phyloP scores from a whole-genome alignment of 192 early-diverging fungal species.

The Entrophospora sp. region DNA sequence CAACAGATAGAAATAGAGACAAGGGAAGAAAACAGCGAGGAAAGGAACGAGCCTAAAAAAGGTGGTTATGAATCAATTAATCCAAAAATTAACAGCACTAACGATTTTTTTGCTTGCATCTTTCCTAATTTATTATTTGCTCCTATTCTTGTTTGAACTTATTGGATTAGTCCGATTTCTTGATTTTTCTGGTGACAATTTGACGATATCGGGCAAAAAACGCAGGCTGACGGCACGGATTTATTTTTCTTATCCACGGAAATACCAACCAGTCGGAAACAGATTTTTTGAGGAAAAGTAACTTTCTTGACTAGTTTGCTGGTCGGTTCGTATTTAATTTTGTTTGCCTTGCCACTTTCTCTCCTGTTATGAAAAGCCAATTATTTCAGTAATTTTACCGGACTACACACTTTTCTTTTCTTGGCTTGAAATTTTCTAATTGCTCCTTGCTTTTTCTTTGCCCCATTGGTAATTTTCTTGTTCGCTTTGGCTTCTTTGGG shows the following conservation, averaged over 20 bases:
- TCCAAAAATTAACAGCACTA: background rate
- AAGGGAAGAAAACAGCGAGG: background rate
- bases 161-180: background rate
- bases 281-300: slow-evolving; percentile 7
- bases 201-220: background rate
- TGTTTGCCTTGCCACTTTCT: background rate
- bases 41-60: background rate
- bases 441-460: background rate
- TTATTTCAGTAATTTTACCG: slow-evolving; percentile 14
- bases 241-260: slow-evolving; percentile 11
- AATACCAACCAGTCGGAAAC: slow-evolving; percentile 14
- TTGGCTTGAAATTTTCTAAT: slow-evolving; percentile 1
- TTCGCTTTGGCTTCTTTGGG: slow-evolving; percentile 1
- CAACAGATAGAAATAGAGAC: background rate
- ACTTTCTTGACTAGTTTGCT: slow-evolving; percentile 1
- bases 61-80: background rate
- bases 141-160: background rate
- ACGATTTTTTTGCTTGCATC: slow-evolving; percentile 5
- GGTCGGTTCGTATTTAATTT: background rate
- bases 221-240: background rate
- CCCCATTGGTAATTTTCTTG: background rate
- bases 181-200: background rate
- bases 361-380: background rate
- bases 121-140: background rate
- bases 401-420: background rate